Conservation (phyloP, 2,329 filamentous ascomycete genomes). For the Lachnellula suecica region DNA sequence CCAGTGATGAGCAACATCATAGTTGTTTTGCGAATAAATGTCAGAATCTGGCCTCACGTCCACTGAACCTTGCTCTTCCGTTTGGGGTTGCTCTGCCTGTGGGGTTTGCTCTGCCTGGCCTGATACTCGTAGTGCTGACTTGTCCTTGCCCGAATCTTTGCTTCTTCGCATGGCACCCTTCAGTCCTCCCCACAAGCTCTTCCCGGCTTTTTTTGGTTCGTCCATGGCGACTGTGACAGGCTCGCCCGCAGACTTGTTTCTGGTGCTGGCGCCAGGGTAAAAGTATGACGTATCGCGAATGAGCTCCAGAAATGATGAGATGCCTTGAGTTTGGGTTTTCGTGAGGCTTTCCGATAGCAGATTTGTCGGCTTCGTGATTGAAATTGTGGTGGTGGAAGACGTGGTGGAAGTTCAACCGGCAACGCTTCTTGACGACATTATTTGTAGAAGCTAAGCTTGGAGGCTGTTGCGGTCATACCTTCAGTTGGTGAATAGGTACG, state of each 20-base stretch:
- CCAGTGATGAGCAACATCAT: no score
- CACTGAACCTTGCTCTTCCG: no score
- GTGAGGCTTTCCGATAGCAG: no score
- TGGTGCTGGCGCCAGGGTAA: no score
- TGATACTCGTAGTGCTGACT: not conserved
- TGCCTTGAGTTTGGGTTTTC: no score
- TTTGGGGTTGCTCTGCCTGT: no score
- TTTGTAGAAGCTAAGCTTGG: not conserved
- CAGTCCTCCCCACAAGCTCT: not conserved
- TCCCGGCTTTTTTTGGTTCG: not conserved
- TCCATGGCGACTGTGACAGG: not conserved
- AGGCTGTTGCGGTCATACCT: not conserved
- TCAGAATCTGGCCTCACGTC: not conserved
- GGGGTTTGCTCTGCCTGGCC: not conserved
- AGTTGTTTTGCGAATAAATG: not conserved
- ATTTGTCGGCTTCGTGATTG: no score
- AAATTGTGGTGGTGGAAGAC: no score
- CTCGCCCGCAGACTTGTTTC: no score
- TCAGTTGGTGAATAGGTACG: not conserved
- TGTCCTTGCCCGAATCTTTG: not conserved
- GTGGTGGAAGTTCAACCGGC: no score
- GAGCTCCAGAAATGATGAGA: not conserved
- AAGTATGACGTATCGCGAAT: no score
- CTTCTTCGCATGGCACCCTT: not conserved
- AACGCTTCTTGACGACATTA: no score